Conservation (phyloP, 352 stramenopile species). For the Pythium vanterpoolii region DNA sequence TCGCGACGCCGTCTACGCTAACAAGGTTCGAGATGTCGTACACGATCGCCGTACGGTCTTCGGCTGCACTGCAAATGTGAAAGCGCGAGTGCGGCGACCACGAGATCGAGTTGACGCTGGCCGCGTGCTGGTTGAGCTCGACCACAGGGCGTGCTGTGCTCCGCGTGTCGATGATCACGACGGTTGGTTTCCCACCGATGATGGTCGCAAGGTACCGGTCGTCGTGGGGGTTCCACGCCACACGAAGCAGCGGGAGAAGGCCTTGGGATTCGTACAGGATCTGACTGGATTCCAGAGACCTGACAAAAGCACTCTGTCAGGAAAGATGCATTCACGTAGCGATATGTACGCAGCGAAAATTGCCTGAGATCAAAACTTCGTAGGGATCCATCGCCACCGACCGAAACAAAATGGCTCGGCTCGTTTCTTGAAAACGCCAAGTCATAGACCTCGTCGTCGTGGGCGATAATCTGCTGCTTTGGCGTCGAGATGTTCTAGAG, state of each 20-base stretch:
- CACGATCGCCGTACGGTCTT: constrained; percentile 95
- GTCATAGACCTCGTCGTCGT: constrained; percentile 99
- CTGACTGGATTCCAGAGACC: constrained; percentile 88
- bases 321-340: constrained; percentile 39
- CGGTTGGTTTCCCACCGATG: constrained; percentile 87
- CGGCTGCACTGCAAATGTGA: constrained; percentile 95
- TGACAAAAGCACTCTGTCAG: constrained; percentile 10
- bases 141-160: constrained; percentile 89
- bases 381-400: constrained; percentile 95
- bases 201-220: constrained; percentile 96
- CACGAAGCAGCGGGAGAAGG: constrained; percentile 88
- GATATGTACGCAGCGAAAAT: no score
- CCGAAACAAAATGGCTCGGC: constrained; percentile 95
- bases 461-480: constrained; percentile 96
- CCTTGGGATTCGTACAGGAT: constrained; percentile 95
- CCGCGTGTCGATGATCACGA: constrained; percentile 96
- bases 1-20: constrained; percentile 26
- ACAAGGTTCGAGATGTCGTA: constrained; percentile 88
- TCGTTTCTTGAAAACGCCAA: constrained; percentile 91
- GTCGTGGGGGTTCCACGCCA: constrained; percentile 98
- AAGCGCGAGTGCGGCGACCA: constrained; percentile 92
- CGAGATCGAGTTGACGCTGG: constrained; percentile 94
- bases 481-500: constrained; percentile 50
- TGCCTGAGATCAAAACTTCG: constrained; percentile 98
- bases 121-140: constrained; percentile 90